Base-by-base conservation (phyloP, 805 yeast genomes). In the Nakazawaea populi region DNA sequence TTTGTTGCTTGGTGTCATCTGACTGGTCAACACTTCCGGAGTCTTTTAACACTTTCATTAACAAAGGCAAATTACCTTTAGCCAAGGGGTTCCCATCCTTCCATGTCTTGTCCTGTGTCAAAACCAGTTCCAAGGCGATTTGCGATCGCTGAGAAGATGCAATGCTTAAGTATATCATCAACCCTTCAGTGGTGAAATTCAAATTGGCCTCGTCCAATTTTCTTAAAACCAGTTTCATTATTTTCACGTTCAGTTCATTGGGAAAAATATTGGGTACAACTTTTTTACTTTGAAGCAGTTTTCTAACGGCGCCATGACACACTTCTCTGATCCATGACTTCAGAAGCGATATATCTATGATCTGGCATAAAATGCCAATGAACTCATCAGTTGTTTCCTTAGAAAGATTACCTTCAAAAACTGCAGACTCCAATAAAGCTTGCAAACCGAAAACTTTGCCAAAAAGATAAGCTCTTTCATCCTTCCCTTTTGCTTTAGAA, bases 281-380 rank as follows among this genome's bases (percentile, higher is more conserved):
- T 47, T 60, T 61, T 47, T 56, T 48, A 28, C 50, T 50, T 31
- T 35, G 57, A n/a, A 80, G 57, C 3, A 85, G 73, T 48, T 79
- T 82, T 57, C 76, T 80, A 44, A 91, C 70, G 1, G 95, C 86
- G 60, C 75, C 87, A 58, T 87, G 73, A 40, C 89, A 75, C 4
- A 95, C 81, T 66, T 92, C 97, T 54, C 95, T 73, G 41, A 91
- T 77, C 97, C 97, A 91, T 1, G 87, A 78, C 63, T 91, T 92
- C 36, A 70, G 56, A 11, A 71, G 64, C 0, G 95, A 77, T 50
- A 91, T 70, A 28, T 77, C 80, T 4, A 88, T 63, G 37, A 87
- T 58, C 32, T 70, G 63, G 4, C 71, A 67, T 30, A 80, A 64
- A 43, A 84, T 76, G 10, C 66, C 63, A 14, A 60, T 54, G 46